Base-by-base conservation (phyloP, 2,329 filamentous ascomycete species). In the Fusarium tjaetaba region DNA sequence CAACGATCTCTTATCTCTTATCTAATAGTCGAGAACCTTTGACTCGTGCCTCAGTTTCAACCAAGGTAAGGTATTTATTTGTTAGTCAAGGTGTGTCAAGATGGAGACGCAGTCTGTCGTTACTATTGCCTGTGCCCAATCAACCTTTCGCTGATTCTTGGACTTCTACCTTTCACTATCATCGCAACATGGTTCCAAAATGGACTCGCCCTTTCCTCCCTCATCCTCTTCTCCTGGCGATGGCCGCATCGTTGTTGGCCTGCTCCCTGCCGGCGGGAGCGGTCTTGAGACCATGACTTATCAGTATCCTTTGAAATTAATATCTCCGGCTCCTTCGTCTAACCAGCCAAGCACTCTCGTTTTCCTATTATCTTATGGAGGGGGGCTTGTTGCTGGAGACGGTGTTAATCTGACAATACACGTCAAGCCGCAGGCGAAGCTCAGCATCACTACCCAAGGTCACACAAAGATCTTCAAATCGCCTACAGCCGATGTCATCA, bases 401-500 rank as follows among this genome's bases (percentile, higher is more conserved):
- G 86, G 89, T 72, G 92, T 98, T 81, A 86, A 92, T 78, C 88
- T 99, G 32, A 85, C 86, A 26, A 88, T 97, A 70, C 87, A 88
- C 15, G 86, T 97, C 53, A 88, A 89, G 16, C 76, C 86, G 6
- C 83, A 85, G 5, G 92, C 94, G 9, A 91, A 90, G 68, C 88
- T 98, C 61, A 90, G 87, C 76, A 83, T 92, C 41, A 88, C 89
- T 68, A 92, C 90, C 2, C 90, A 92, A 85, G 96, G 96, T 59
- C 94, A 95, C 83, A 98, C 96, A 68, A 99, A 98, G 84, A 91
- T 99, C 77, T 98, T 97, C 88, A 97, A 96, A 80, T 93, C 94
- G 2, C 82, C 89, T 53, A 84, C 85, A 61, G 83, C 83, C 41
- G 84, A 88, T 46, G 81, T 89, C 18, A 80, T 88, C 51, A 92